These are phyloP conservation scores for Tilletia setariae DNA, from an alignment of 1,284 basidiomycete genomes.

Conservation along the genomic window DNA sequence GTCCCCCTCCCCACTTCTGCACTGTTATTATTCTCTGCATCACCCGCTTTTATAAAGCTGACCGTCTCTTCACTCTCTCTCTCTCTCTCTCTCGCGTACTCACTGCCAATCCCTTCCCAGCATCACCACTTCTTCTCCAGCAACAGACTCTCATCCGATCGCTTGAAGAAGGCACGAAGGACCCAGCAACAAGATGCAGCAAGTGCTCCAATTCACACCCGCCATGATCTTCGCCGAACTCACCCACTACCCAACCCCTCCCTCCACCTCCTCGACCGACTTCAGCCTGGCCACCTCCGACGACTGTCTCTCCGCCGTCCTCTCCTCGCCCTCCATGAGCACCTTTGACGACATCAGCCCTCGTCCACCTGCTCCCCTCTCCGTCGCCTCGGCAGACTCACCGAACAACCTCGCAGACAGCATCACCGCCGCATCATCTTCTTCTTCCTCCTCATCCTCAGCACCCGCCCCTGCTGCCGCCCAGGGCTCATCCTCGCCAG, in stretches of 20 bases:
- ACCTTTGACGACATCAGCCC: slow-evolving; percentile 3
- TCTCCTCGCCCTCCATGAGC: background rate
- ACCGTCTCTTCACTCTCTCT: too few relatives aligned
- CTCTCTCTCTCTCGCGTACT: background rate
- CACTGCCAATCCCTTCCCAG: background rate
- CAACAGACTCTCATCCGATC: background rate
- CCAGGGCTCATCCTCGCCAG: too few relatives aligned
- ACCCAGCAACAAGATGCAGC: background rate
- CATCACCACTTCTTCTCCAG: background rate
- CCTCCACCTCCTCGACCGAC: background rate
- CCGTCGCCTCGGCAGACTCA: background rate
- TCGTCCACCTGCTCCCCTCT: background rate
- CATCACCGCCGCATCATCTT: background rate
- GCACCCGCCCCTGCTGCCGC: too few relatives aligned
- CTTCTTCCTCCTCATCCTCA: background rate
- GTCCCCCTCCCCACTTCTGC: too few relatives aligned
- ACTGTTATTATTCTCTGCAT: too few relatives aligned
- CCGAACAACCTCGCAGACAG: too few relatives aligned
- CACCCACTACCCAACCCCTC: slow-evolving; percentile 1
- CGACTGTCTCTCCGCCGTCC: slow-evolving; percentile 9
- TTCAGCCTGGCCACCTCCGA: background rate
- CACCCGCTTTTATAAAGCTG: too few relatives aligned
- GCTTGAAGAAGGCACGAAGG: too few relatives aligned
- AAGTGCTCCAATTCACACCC: slow-evolving; percentile 3
- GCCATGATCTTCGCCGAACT: slow-evolving; percentile 13